Evolutionary conservation across 371 early-diverging fungal species (phyloP).

Genomic region (Smittium mucronatum): DNA sequence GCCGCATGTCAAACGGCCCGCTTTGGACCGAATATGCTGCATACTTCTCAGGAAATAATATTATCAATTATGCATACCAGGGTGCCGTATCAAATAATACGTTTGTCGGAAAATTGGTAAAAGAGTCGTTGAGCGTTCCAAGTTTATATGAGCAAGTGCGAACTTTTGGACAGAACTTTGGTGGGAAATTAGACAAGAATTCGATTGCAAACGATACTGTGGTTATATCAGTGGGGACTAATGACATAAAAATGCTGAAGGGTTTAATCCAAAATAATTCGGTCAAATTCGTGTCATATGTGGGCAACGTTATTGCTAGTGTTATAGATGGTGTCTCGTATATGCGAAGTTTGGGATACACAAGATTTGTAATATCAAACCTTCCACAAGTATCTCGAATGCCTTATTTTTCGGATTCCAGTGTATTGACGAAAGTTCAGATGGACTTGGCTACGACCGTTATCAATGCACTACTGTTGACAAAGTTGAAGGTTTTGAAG

Average conservation of each 20-base stretch:
- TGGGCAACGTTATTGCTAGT: neutral
- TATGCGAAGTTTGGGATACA: neutral
- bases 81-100: constrained; percentile 40
- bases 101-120: neutral
- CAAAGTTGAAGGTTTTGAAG: neutral
- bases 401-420: neutral
- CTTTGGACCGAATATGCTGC: constrained; percentile 41
- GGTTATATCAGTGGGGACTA: neutral
- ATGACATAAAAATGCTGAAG: neutral
- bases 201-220: neutral
- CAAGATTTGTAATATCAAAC: neutral
- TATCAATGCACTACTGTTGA: neutral
- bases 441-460: neutral
- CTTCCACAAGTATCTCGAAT: neutral
- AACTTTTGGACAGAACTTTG: neutral
- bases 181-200: neutral
- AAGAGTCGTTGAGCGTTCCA: neutral
- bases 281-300: neutral
- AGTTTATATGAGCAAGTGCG: neutral
- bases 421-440: neutral
- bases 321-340: neutral
- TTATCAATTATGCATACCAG: constrained; percentile 37
- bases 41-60: constrained; percentile 18
- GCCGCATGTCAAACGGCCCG: constrained; percentile 41
- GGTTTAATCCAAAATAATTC: neutral